These are phyloP conservation scores for Crithidia fasciculata DNA, from an alignment of 208 protist species.

Conservation along the genomic window DNA sequence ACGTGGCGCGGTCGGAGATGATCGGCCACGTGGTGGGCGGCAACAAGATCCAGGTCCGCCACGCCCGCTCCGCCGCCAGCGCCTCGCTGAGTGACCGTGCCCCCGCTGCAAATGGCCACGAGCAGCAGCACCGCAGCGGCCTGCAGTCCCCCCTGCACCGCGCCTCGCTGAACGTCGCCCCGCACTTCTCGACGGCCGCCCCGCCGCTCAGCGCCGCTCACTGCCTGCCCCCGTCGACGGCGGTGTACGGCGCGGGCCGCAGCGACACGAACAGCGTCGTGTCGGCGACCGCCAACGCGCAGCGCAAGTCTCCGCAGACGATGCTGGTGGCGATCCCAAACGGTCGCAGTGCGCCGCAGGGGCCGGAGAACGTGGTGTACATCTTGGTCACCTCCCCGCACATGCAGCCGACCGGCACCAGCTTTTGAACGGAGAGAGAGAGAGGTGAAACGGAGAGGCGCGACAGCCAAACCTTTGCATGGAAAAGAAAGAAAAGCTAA, in stretches of 20 bases:
- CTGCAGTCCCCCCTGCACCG: conserved; percentile 9
- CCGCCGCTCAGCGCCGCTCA: neutral
- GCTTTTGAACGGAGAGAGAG: conserved; percentile 4
- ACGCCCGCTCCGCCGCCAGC: conserved; percentile 46
- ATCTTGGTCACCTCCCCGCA: conserved; percentile 28
- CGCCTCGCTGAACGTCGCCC: conserved; percentile 21
- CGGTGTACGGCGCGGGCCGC: neutral
- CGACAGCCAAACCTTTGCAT: too few species aligned
- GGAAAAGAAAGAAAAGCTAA: too few species aligned
- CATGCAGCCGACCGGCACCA: conserved; percentile 25
- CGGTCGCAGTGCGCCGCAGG: conserved; percentile 14
- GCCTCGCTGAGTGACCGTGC: conserved; percentile 25
- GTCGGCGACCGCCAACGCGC: neutral
- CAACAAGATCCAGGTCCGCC: conserved; percentile 73
- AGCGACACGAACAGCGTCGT: conserved; percentile 3
- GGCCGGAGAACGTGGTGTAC: conserved; percentile 28
- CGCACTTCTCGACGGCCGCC: conserved; percentile 12
- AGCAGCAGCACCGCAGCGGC: conserved; percentile 11
- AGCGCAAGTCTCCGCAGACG: neutral
- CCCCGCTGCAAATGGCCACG: neutral
- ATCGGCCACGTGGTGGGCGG: conserved; percentile 65
- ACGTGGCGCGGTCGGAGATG: conserved; percentile 50
- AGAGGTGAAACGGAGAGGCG: too few species aligned
- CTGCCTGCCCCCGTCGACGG: too few species aligned
- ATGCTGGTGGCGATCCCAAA: conserved; percentile 36